phyloP scores from a whole-genome alignment of 768 basidiomycete genomes.

The Trametes coccinea region DNA sequence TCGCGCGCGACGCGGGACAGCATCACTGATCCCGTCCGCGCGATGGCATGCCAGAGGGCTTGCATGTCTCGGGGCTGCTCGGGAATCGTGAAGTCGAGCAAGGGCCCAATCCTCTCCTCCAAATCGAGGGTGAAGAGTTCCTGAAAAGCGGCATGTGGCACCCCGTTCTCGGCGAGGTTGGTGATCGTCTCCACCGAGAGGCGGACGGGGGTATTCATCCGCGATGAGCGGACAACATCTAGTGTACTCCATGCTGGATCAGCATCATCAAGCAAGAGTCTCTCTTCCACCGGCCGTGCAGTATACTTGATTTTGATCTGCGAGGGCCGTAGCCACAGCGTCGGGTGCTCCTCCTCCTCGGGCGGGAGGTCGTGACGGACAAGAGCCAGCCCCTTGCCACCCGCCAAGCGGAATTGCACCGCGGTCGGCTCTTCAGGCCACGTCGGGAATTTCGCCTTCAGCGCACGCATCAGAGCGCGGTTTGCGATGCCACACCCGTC shows the following conservation, averaged over 20 bases:
- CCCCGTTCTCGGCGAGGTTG: constrained; percentile 66
- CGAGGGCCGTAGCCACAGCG: constrained; percentile 33
- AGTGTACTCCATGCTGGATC: constrained; percentile 50
- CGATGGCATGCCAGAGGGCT: constrained; percentile 29
- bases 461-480: constrained; percentile 42
- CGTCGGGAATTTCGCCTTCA: constrained; percentile 20
- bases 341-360: constrained; percentile 16
- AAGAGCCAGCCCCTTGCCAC: constrained; percentile 34
- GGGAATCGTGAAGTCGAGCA: constrained; percentile 5
- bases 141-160: constrained; percentile 42
- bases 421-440: constrained; percentile 31
- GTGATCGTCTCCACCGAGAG: constrained; percentile 61
- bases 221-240: constrained; percentile 56
- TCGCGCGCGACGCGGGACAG: constrained; percentile 27
- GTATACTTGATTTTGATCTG: constrained; percentile 41
- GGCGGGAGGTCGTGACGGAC: constrained; percentile 25
- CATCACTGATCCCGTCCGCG: constrained; percentile 26
- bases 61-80: constrained; percentile 17
- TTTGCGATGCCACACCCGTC: constrained; percentile 79
- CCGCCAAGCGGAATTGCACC: constrained; percentile 32
- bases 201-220: constrained; percentile 45
- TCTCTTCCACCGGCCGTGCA: constrained; percentile 18
- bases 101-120: constrained; percentile 28
- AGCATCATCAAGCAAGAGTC: constrained; percentile 10
- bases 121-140: constrained; percentile 20